Evolutionary conservation across 208 protist genomes (phyloP), one percentile per base, ranked within the genome.

Genomic region (Entamoeba moshkovskii): DNA sequence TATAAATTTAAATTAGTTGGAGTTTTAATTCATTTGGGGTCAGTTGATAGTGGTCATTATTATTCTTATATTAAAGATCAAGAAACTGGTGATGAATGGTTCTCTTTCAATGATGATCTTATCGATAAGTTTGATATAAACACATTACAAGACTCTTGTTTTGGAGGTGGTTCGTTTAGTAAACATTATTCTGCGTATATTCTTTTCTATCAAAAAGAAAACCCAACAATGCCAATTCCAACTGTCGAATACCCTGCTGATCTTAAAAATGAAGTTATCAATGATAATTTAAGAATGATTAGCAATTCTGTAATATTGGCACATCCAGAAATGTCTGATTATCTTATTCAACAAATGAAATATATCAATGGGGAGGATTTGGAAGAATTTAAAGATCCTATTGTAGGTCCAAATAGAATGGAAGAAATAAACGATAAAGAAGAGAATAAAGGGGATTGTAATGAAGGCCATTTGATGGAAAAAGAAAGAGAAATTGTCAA

Each of bases 1-100:
- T 92, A 47, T 46, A 22, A 92, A 46, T 92, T 48, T n/a, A 46
- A 92, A n/a, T 46, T 92, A 33, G 91, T 92, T 92, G 91, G 91
- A 47, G 91, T 92, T 92, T 46, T 92, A n/a, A 42, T 92, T 47
- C 91, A 92, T 46, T 42, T 46, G 16, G 91, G 91, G 33, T 44
- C 91, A 92, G 11, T 46, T 6, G 44, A 92, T 33, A 48, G 44
- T 45, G 91, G 91, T 8, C 91, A 92, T 92, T 92, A 92, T n/a
- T 92, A 92, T 46, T 92, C 91, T 46, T 92, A 92, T 46, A 92
- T 92, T n/a, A 45, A 46, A 45, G 91, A 92, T 18, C 38, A 46
- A 92, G 91, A 48, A 48, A 92, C 91, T 92, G 91, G 45, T 2
- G 91, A 92, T 46, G 91, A 46, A n/a, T 48, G 91, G 38, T 45